A percentile compares a stretch with the other conserved stretches of the same genome.
Evolutionary conservation across 805 yeast genomes (phyloP).

Genomic region (Metschnikowia rubicola): DNA sequence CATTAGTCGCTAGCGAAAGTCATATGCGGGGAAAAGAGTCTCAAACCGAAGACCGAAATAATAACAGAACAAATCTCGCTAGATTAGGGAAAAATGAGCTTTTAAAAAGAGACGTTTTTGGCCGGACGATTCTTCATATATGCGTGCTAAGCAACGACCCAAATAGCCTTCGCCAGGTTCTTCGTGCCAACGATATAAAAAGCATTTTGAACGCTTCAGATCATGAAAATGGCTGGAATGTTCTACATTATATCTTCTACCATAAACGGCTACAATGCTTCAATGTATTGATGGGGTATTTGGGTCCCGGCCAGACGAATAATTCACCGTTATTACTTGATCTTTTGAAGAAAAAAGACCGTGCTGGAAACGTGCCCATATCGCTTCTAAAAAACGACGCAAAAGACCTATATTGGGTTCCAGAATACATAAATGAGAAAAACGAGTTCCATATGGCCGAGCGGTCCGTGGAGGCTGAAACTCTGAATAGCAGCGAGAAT

Average conservation of each 20-base stretch:
- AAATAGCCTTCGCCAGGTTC: constrained; percentile 43
- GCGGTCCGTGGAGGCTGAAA: constrained; percentile 11
- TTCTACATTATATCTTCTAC: constrained; percentile 67
- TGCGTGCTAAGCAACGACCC: constrained; percentile 48
- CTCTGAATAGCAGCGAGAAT: background rate
- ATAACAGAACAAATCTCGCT: background rate
- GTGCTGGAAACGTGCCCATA: constrained; percentile 68
- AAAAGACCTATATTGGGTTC: constrained; percentile 42
- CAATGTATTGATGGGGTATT: constrained; percentile 29
- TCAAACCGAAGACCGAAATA: too few species aligned
- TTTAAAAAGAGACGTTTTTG: constrained; percentile 61
- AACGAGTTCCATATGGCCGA: constrained; percentile 27
- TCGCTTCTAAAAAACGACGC: constrained; percentile 55
- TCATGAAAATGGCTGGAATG: constrained; percentile 77
- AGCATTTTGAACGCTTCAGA: constrained; percentile 45
- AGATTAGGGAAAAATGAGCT: constrained; percentile 27
- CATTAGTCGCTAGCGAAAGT: background rate
- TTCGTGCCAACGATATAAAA: constrained; percentile 48
- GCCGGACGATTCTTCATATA: constrained; percentile 61
- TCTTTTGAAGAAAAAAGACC: constrained; percentile 57
- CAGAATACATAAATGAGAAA: constrained; percentile 38
- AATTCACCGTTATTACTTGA: constrained; percentile 26
- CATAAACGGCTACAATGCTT: constrained; percentile 57
- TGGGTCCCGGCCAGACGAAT: constrained; percentile 4
- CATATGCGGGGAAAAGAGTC: background rate